A percentile compares a stretch with the other conserved stretches of the same genome.
phyloP scores from a whole-genome alignment of 2,329 filamentous ascomycete species.

The Lasiodiplodia gonubiensis region DNA sequence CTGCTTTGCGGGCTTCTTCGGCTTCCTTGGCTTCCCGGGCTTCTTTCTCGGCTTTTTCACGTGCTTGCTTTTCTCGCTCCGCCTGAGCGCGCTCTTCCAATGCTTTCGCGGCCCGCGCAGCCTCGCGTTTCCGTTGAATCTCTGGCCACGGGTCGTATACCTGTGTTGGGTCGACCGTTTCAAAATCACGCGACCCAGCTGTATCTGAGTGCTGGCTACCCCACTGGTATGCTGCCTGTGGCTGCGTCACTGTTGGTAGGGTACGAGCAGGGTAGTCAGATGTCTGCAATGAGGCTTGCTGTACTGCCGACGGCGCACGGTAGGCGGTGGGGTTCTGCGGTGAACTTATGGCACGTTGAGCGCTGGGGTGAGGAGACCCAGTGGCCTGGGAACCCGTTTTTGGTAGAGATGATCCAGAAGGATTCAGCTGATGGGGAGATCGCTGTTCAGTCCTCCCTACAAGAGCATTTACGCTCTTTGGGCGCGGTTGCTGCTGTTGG shows the following conservation, averaged over 20 bases:
- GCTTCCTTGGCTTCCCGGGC: constrained; percentile 39
- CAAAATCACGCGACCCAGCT: constrained; percentile 1
- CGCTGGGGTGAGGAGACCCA: neutral
- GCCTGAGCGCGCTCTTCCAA: constrained; percentile 45
- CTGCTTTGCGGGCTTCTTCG: constrained; percentile 33
- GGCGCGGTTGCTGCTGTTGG: constrained; percentile 9
- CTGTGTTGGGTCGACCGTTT: constrained; percentile 59
- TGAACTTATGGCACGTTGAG: neutral
- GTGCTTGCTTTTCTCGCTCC: constrained; percentile 34
- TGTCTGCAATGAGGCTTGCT: neutral
- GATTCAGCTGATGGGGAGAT: neutral
- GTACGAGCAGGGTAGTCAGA: constrained; percentile 8
- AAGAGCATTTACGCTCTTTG: constrained; percentile 24
- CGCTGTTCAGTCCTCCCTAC: constrained; percentile 1
- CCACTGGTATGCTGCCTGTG: constrained; percentile 18
- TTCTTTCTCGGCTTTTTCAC: constrained; percentile 33
- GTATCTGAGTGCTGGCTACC: neutral
- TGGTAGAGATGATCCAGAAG: neutral
- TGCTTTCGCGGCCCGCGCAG: constrained; percentile 40
- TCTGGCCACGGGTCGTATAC: constrained; percentile 61
- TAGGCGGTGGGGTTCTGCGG: neutral
- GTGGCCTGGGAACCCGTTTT: neutral
- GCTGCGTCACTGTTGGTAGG: constrained; percentile 24
- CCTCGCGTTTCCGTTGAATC: constrained; percentile 51
- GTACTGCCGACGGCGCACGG: neutral